These are phyloP conservation scores for Phaeophleospora eucalypticola DNA, from an alignment of 2,329 filamentous ascomycete species.

Conservation along the genomic window DNA sequence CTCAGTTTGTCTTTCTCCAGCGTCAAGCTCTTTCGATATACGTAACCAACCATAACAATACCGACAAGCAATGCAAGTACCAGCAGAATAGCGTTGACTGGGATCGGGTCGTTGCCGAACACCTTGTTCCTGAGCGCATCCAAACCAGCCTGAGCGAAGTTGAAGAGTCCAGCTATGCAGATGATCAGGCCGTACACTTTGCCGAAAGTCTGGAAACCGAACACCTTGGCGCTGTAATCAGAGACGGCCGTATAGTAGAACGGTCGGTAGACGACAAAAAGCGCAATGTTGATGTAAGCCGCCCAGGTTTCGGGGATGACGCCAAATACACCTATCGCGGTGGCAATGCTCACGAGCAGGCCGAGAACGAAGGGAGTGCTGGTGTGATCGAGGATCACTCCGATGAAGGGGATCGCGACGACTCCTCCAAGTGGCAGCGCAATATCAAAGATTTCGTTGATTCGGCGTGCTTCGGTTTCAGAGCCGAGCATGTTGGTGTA, in stretches of 20 bases:
- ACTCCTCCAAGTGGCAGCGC: slow-evolving; percentile 79
- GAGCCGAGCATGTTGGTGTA: slow-evolving; percentile 71
- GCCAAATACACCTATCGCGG: slow-evolving; percentile 71
- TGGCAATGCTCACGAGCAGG: slow-evolving; percentile 66
- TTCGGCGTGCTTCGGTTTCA: slow-evolving; percentile 55
- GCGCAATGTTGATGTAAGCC: slow-evolving; percentile 68
- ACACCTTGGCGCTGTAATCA: slow-evolving; percentile 86
- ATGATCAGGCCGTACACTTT: slow-evolving; percentile 93
- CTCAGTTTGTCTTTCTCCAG: slow-evolving; percentile 41
- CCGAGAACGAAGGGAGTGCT: slow-evolving; percentile 68
- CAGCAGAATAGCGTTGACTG: slow-evolving; percentile 69
- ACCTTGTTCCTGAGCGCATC: slow-evolving; percentile 72
- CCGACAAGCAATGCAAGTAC: slow-evolving; percentile 61
- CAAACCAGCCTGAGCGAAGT: slow-evolving; percentile 76
- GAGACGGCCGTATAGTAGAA: slow-evolving; percentile 88
- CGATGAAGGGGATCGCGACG: slow-evolving; percentile 82
- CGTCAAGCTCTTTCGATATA: slow-evolving; percentile 49
- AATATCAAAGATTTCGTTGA: slow-evolving; percentile 86
- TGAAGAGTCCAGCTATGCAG: slow-evolving; percentile 75
- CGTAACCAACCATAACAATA: slow-evolving; percentile 61
- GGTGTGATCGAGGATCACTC: slow-evolving; percentile 70
- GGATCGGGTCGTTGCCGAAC: slow-evolving; percentile 69
- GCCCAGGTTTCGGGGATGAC: slow-evolving; percentile 67
- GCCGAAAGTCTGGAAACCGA: slow-evolving; percentile 86
- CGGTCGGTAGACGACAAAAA: slow-evolving; percentile 82